phyloP scores from a whole-genome alignment of 169 alveolate species.

The Babesia caballi region DNA sequence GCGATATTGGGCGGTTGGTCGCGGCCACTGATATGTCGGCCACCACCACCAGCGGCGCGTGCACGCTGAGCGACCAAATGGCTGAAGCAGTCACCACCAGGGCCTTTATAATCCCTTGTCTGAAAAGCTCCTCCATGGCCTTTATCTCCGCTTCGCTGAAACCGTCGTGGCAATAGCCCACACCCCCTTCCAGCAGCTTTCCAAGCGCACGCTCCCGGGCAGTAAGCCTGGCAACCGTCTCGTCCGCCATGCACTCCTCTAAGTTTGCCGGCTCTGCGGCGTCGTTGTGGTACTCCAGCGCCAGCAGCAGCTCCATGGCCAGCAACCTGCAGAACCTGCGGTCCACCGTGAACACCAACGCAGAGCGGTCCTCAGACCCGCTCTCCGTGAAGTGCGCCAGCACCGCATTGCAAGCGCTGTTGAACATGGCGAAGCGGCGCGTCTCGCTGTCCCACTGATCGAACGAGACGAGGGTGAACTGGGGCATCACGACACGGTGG shows the following conservation, averaged over 20 bases:
- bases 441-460: constrained; percentile 63
- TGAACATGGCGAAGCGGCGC: constrained; percentile 53
- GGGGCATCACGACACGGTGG: constrained; percentile 29
- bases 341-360: constrained; percentile 91
- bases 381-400: constrained; percentile 44
- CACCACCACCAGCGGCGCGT: constrained; percentile 74
- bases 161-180: constrained; percentile 75
- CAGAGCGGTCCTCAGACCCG: constrained; percentile 68
- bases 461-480: constrained; percentile 43
- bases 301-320: constrained; percentile 88
- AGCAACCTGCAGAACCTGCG: constrained; percentile 91
- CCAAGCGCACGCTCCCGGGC: constrained; percentile 25
- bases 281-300: constrained; percentile 71
- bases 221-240: neutral
- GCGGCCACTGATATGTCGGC: constrained; percentile 80
- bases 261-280: too few relatives aligned
- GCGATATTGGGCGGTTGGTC: constrained; percentile 78
- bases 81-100: constrained; percentile 86
- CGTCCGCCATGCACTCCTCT: neutral
- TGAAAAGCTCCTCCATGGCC: constrained; percentile 78
- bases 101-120: constrained; percentile 82
- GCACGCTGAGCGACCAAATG: constrained; percentile 87
- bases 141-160: constrained; percentile 75
- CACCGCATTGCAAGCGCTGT: constrained; percentile 61
- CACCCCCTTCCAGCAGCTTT: constrained; percentile 25